Conservation (phyloP, 2,329 filamentous ascomycete species). For the Coccinonectria pachysandricola region DNA sequence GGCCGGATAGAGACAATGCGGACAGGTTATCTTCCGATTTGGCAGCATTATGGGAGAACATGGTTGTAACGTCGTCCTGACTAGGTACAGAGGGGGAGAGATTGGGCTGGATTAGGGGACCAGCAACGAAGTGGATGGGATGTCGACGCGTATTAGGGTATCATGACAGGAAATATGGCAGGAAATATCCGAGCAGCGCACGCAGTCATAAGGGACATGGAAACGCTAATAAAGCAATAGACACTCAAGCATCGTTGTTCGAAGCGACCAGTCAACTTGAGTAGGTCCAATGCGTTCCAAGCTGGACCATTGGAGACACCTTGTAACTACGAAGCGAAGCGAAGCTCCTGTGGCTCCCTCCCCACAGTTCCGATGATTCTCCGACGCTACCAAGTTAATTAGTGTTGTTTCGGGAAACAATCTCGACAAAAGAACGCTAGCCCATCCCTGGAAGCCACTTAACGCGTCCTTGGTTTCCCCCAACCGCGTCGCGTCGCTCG, state of each 20-base stretch:
- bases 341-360: no score
- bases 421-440: no score
- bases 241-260: conserved; percentile 2
- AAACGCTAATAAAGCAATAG: conserved; percentile 10
- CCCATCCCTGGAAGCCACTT: no score
- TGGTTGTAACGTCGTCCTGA: no score
- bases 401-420: no score
- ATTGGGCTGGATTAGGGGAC: conserved; percentile 15
- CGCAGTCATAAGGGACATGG: conserved; percentile 5
- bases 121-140: conserved; percentile 26
- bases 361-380: no score
- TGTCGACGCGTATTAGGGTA: conserved; percentile 33
- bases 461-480: no score
- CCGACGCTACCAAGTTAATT: no score
- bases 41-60: conserved; percentile 49
- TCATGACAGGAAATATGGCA: conserved; percentile 31
- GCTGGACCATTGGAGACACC: conserved; percentile 10
- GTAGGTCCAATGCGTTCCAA: no score
- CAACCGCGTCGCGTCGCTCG: conserved; percentile 11
- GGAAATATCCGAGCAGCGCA: conserved; percentile 7
- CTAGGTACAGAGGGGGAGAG: no score
- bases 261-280: not conserved
- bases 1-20: conserved; percentile 38
- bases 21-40: conserved; percentile 58
- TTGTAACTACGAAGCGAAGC: conserved; percentile 16